phyloP scores from a whole-genome alignment of 2,329 filamentous ascomycete species.

The Alternaria longipes region DNA sequence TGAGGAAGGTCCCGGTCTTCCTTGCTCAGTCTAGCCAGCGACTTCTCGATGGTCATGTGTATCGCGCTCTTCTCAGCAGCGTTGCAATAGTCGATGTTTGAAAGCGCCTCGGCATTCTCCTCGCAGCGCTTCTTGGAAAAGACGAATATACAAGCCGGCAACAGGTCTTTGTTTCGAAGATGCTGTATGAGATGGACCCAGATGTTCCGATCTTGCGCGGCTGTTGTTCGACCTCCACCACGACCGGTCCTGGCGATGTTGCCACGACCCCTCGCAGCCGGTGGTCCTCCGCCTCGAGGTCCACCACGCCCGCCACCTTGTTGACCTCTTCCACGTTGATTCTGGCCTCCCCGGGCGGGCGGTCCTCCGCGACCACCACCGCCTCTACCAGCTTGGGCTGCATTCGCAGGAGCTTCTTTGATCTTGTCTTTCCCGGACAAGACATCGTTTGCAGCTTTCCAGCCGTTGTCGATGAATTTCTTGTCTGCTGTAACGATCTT shows the following conservation, averaged over 20 bases:
- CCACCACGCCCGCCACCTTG: constrained; percentile 55
- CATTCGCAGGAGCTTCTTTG: constrained; percentile 63
- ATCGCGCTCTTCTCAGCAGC: constrained; percentile 94
- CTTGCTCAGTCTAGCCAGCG: constrained; percentile 86
- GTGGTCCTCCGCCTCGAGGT: constrained; percentile 66
- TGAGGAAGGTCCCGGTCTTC: constrained; percentile 93
- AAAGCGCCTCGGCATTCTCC: constrained; percentile 93
- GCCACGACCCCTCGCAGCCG: constrained; percentile 68
- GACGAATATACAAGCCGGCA: constrained; percentile 96
- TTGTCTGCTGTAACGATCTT: constrained; percentile 96
- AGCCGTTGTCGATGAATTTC: constrained; percentile 88
- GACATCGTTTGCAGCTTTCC: constrained; percentile 90
- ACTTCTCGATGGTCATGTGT: constrained; percentile 97
- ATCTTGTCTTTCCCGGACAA: constrained; percentile 83
- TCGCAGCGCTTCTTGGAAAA: constrained; percentile 99
- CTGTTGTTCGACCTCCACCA: constrained; percentile 84
- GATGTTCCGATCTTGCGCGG: constrained; percentile 92
- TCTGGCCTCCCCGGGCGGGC: constrained; percentile 59
- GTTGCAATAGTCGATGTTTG: constrained; percentile 94
- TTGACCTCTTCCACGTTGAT: constrained; percentile 60
- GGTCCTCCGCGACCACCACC: constrained; percentile 58
- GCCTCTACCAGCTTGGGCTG: constrained; percentile 62
- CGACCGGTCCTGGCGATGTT: constrained; percentile 92
- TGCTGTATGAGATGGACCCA: constrained; percentile 97
- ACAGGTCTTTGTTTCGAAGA: constrained; percentile 82